Conservation (phyloP, 345 rosid genomes). For the Melaleuca quinquenervia region DNA sequence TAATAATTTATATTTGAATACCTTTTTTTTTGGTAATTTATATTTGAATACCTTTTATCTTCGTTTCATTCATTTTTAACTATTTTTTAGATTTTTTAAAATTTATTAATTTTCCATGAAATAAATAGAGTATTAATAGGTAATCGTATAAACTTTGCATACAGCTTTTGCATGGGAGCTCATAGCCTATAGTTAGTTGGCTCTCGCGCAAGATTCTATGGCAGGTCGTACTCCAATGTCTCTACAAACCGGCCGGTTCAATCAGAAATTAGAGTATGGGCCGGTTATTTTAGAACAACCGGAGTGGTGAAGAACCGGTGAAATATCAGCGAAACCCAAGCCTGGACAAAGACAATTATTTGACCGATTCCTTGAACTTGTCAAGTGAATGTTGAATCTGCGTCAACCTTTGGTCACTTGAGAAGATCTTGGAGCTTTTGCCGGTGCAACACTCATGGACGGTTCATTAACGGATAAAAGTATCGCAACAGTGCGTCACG, state of each 20-base stretch:
- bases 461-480: not conserved
- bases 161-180: too few relatives aligned
- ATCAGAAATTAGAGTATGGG: not conserved
- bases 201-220: not conserved
- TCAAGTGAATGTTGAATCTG: not conserved
- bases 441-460: not conserved
- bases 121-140: not conserved
- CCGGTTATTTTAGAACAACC: not conserved
- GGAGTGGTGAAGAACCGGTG: not conserved
- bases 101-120: too few relatives aligned
- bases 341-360: too few relatives aligned
- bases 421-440: not conserved
- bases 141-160: not conserved
- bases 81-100: too few relatives aligned
- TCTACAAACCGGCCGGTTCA: not conserved
- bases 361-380: not conserved
- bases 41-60: too few relatives aligned
- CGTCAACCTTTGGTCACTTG: not conserved
- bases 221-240: not conserved
- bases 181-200: not conserved
- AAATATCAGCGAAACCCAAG: not conserved
- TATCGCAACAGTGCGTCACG: not conserved
- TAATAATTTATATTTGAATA: too few relatives aligned
- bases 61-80: too few relatives aligned
- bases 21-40: too few relatives aligned